These are phyloP conservation scores for Bromus sterilis DNA, from an alignment of 176 grass and related monocot genomes.

Conservation along the genomic window DNA sequence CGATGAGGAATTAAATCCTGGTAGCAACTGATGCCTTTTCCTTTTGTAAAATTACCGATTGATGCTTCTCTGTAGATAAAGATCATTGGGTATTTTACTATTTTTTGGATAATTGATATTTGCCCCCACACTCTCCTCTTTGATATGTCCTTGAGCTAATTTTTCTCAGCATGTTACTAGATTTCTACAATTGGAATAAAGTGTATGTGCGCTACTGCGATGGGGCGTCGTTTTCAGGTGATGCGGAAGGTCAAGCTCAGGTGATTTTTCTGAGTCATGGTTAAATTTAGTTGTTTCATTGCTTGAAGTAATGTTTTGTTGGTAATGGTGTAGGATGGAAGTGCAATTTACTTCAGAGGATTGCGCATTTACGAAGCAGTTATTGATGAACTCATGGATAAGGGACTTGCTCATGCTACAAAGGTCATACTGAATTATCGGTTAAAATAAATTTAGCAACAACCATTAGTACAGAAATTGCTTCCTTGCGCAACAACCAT, in stretches of 20 bases:
- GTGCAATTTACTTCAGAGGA: slow-evolving; percentile 41
- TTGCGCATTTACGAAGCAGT: slow-evolving; percentile 60
- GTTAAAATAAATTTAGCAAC: background rate
- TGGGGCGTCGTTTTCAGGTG: background rate
- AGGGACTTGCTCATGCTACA: slow-evolving; percentile 53
- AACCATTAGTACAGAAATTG: background rate
- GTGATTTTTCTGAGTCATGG: background rate
- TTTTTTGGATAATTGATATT: too few species aligned
- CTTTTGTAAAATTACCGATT: too few species aligned
- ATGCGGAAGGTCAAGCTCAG: background rate
- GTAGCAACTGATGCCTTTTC: background rate
- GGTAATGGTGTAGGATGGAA: background rate
- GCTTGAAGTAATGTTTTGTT: background rate
- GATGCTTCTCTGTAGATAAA: background rate
- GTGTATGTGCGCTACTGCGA: background rate
- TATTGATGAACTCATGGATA: slow-evolving; percentile 47
- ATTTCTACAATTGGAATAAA: background rate
- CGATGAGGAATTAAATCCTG: background rate
- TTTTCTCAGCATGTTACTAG: background rate
- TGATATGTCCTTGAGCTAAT: background rate
- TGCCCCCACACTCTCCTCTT: too few species aligned
- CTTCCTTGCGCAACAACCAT: background rate
- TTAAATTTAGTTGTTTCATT: background rate
- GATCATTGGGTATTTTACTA: background rate
- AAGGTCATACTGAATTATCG: slow-evolving; percentile 25